Evolutionary conservation across 192 early-diverging fungal species (phyloP).

Genomic region (Mortierella claussenii): DNA sequence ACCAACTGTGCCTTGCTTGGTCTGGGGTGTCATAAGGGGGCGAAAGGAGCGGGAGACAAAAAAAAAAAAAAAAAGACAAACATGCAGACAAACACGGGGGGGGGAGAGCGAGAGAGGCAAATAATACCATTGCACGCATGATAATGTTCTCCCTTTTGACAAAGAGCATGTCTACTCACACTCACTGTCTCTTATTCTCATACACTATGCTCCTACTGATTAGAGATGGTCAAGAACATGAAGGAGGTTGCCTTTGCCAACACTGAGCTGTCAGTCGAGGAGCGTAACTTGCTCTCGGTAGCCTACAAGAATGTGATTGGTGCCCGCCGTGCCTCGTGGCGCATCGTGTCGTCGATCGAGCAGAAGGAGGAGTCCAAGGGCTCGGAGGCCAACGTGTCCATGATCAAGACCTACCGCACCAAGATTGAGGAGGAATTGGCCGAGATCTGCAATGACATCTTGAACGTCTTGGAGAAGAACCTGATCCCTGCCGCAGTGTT

Average conservation of each 20-base stretch:
- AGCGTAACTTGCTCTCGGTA: conserved; percentile 98
- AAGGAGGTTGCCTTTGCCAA: conserved; percentile 71
- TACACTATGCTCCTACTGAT: neutral
- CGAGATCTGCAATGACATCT: conserved; percentile 96
- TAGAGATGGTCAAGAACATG: conserved; percentile 87
- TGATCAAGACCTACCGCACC: conserved; percentile 94
- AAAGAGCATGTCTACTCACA: neutral
- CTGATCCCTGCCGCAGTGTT: conserved; percentile 91
- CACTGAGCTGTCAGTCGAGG: conserved; percentile 94
- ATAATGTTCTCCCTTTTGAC: no score
- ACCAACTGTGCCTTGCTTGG: no score
- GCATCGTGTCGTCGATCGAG: conserved; percentile 99
- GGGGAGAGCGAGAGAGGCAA: no score
- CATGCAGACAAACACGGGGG: no score
- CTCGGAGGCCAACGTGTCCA: conserved; percentile 87
- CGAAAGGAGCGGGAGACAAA: no score
- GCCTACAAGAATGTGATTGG: conserved; percentile 99
- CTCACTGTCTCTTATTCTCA: neutral
- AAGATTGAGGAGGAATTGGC: conserved; percentile 96
- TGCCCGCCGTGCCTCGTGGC: conserved; percentile 98
- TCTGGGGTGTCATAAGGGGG: no score
- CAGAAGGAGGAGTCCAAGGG: conserved; percentile 98
- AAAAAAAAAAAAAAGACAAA: no score
- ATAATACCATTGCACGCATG: no score
- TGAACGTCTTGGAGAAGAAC: conserved; percentile 88